Conservation (phyloP, 352 stramenopile genomes). For the Globisporangium spinosum region DNA sequence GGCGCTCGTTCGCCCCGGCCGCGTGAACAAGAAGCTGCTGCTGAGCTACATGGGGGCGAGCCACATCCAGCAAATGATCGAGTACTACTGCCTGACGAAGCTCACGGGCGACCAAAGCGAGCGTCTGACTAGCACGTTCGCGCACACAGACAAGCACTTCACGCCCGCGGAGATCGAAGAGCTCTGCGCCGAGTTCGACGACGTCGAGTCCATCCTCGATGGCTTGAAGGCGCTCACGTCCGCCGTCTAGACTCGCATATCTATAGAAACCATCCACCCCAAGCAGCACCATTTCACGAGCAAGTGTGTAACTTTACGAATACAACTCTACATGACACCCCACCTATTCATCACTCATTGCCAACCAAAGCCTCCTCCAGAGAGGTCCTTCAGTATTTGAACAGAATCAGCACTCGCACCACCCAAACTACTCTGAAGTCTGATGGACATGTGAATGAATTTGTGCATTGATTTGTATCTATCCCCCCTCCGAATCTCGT, state of each 20-base stretch:
- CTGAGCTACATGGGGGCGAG: not conserved
- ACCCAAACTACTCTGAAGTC: too few species aligned
- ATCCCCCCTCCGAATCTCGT: not conserved
- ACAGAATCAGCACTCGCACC: too few species aligned
- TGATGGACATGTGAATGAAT: not conserved
- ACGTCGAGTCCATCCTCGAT: conserved; percentile 15
- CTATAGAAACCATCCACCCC: not conserved
- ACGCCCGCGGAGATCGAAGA: conserved; percentile 13
- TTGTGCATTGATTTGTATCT: not conserved
- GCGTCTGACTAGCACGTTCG: conserved; percentile 12
- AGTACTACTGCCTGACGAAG: conserved; percentile 25
- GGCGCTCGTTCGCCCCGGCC: conserved; percentile 86
- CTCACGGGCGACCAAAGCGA: conserved; percentile 11
- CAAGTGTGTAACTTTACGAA: not conserved
- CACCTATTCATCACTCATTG: too few species aligned
- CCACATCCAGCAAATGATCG: conserved; percentile 23
- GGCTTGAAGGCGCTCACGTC: conserved; percentile 1
- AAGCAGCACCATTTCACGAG: not conserved
- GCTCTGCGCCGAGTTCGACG: conserved; percentile 22
- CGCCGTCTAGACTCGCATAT: not conserved
- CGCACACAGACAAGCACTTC: conserved; percentile 13
- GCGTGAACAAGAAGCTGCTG: conserved; percentile 84
- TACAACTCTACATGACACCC: not conserved
- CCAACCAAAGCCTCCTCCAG: too few species aligned
- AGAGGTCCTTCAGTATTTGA: too few species aligned